Evolutionary conservation across 805 yeast genomes (phyloP).

Genomic region (Candida pini): DNA sequence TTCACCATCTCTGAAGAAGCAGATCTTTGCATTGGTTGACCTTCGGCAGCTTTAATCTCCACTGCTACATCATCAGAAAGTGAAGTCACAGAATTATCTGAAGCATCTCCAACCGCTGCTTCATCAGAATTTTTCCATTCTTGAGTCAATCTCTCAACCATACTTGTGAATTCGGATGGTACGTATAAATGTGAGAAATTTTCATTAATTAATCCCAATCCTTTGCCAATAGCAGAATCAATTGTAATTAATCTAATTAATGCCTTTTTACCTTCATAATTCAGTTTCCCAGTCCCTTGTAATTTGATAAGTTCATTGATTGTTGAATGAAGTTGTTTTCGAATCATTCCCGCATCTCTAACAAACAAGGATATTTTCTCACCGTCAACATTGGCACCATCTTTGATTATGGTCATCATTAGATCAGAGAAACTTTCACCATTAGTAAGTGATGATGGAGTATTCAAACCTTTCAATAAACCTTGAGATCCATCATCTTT

Average conservation of each 20-base stretch:
- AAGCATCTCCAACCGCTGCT: no score
- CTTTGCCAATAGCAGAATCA: slow-evolving; percentile 64
- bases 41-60: slow-evolving; percentile 8
- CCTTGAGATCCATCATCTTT: slow-evolving; percentile 2
- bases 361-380: slow-evolving; percentile 24
- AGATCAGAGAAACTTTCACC: slow-evolving; percentile 18
- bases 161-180: background rate
- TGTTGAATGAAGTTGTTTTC: slow-evolving; percentile 39
- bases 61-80: slow-evolving; percentile 3
- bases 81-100: background rate
- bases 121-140: no score
- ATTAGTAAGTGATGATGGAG: background rate
- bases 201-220: slow-evolving; percentile 30
- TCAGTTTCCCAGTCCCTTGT: slow-evolving; percentile 50
- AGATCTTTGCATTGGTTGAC: background rate
- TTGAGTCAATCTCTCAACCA: no score
- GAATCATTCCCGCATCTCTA: slow-evolving; percentile 35
- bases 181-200: slow-evolving; percentile 6
- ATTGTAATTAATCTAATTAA: slow-evolving; percentile 62
- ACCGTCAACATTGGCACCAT: slow-evolving; percentile 8
- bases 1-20: slow-evolving; percentile 4
- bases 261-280: slow-evolving; percentile 68
- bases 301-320: slow-evolving; percentile 54
- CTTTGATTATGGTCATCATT: slow-evolving; percentile 17
- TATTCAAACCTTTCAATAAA: background rate